Evolutionary conservation across 306 rosid species (phyloP).

Genomic region (Rosa persica): DNA sequence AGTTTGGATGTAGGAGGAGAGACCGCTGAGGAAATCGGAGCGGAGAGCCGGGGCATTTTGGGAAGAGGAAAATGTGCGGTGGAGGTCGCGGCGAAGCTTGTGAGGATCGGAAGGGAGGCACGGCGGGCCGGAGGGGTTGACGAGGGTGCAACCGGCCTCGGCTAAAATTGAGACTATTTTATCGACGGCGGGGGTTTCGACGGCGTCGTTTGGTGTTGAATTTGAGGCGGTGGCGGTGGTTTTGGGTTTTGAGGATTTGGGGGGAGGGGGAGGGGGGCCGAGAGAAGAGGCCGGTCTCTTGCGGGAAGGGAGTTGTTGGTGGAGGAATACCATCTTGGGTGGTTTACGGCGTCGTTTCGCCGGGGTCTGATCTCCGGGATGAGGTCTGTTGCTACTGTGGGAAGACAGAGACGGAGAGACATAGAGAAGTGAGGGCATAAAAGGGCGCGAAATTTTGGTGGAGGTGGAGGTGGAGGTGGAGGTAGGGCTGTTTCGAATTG

Average conservation of each 20-base stretch:
- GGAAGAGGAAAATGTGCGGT: slow-evolving; percentile 32
- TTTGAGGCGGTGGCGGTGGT: slow-evolving; percentile 5
- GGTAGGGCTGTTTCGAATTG: not conserved
- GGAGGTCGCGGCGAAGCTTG: slow-evolving; percentile 43
- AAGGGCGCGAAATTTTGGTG: slow-evolving; percentile 20
- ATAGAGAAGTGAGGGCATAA: not conserved
- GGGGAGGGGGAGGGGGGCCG: slow-evolving; percentile 24
- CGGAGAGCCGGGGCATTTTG: slow-evolving; percentile 23
- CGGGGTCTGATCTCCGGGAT: not conserved
- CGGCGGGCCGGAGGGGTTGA: slow-evolving; percentile 41
- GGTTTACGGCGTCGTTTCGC: slow-evolving; percentile 9
- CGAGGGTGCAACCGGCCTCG: slow-evolving; percentile 42
- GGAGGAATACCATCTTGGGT: slow-evolving; percentile 33
- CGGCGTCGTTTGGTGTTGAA: slow-evolving; percentile 17
- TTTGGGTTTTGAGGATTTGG: slow-evolving; percentile 33
- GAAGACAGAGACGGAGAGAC: not conserved
- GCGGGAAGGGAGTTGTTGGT: slow-evolving; percentile 32
- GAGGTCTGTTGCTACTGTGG: too few species aligned
- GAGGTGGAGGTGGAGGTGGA: not conserved
- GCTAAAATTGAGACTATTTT: slow-evolving; percentile 32
- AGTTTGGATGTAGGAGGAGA: slow-evolving; percentile 30
- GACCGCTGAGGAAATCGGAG: slow-evolving; percentile 37
- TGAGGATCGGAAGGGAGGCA: slow-evolving; percentile 36
- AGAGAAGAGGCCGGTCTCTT: slow-evolving; percentile 33
- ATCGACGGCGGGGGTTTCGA: slow-evolving; percentile 10